These are phyloP conservation scores for Fistulinella staudtii DNA, from an alignment of 1,284 basidiomycete genomes.

Conservation along the genomic window DNA sequence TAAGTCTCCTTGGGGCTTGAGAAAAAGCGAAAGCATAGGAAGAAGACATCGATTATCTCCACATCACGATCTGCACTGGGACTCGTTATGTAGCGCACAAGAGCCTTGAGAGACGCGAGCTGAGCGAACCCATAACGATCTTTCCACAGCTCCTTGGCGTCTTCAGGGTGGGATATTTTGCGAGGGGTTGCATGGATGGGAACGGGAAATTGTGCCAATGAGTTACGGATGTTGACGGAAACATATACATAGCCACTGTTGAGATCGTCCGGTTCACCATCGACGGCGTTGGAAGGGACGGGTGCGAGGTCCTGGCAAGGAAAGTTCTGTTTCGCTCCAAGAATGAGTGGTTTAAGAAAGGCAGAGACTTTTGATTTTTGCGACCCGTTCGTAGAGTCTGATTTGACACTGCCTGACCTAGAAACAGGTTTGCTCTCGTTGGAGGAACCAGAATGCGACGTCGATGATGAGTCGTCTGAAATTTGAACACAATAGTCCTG, in stretches of 20 bases:
- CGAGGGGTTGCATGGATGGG: constrained; percentile 13
- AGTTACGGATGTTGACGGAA: constrained; percentile 26
- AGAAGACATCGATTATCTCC: constrained; percentile 53
- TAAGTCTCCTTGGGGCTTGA: constrained; percentile 56
- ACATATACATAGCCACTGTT: constrained; percentile 20
- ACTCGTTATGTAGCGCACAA: constrained; percentile 48
- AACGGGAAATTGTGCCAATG: constrained; percentile 31
- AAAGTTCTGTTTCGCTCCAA: constrained; percentile 11
- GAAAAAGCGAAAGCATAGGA: constrained; percentile 76
- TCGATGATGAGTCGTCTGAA: constrained; percentile 2
- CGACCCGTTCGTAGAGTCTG: too few relatives aligned
- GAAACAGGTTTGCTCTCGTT: too few relatives aligned
- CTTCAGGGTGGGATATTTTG: constrained; percentile 27
- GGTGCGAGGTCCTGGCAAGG: constrained; percentile 7
- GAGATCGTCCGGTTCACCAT: constrained; percentile 14
- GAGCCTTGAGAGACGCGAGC: constrained; percentile 40
- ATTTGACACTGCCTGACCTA: too few relatives aligned
- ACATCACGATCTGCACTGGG: constrained; percentile 36
- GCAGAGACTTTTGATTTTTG: constrained; percentile 12
- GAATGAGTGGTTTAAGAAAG: constrained; percentile 15
- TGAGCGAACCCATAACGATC: constrained; percentile 26
- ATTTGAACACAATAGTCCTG: not conserved
- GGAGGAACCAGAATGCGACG: constrained; percentile 7
- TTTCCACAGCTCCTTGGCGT: constrained; percentile 27
- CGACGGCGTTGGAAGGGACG: too few relatives aligned